A percentile compares a stretch with the other conserved stretches of the same genome.
These are phyloP conservation scores for Cicer chorassanicum DNA, from an alignment of 306 rosid species.

Conservation along the genomic window DNA sequence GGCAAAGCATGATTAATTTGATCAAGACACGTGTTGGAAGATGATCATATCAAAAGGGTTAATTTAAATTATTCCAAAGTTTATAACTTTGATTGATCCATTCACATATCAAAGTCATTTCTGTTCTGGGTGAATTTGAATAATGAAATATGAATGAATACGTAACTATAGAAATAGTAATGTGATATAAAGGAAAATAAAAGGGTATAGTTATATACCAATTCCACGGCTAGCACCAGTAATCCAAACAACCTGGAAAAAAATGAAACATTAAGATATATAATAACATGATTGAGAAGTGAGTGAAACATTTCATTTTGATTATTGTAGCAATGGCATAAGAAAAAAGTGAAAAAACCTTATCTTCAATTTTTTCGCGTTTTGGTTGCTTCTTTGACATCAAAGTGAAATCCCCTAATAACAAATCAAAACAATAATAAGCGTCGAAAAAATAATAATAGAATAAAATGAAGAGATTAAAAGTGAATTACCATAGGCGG, in stretches of 20 bases:
- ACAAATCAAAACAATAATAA: not conserved
- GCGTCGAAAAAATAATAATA: not conserved
- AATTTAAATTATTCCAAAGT: conserved; percentile 5
- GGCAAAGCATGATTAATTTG: conserved; percentile 14
- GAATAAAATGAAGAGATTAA: not conserved
- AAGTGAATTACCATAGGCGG: conserved; percentile 62
- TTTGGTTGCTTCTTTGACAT: conserved; percentile 69
- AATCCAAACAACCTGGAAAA: conserved; percentile 83
- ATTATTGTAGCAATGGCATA: not conserved
- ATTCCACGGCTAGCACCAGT: conserved; percentile 99
- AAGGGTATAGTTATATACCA: conserved; percentile 46
- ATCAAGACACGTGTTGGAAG: not conserved
- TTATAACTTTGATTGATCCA: not conserved
- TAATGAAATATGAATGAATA: not conserved
- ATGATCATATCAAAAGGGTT: not conserved
- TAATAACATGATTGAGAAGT: not conserved
- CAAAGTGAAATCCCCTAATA: conserved; percentile 81
- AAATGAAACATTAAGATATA: conserved; percentile 29
- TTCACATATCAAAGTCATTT: conserved; percentile 2
- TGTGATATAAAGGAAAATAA: not conserved
- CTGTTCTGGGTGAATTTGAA: not conserved
- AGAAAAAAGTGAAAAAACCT: conserved; percentile 43
- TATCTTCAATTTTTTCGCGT: conserved; percentile 76
- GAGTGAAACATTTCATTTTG: not conserved
- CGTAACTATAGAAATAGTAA: not conserved